A percentile compares a stretch with the other conserved stretches of the same genome.
Conservation (phyloP, 306 rosid species). For the Medicago ruthenica region DNA sequence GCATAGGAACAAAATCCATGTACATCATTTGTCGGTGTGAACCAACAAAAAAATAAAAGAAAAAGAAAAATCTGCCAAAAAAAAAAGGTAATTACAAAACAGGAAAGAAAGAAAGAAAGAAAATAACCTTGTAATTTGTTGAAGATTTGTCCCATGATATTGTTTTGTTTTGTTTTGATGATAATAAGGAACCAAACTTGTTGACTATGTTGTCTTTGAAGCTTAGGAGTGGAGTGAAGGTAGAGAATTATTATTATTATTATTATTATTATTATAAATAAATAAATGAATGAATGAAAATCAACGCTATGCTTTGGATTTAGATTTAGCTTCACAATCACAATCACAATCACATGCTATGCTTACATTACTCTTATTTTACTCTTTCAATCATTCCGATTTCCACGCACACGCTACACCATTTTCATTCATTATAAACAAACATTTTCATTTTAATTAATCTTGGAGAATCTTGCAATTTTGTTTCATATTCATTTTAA, state of each 20-base stretch:
- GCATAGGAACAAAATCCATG: background rate
- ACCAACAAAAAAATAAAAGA: background rate
- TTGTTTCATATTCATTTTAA: too few relatives aligned
- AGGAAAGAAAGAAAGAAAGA: background rate
- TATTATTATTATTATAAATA: too few relatives aligned
- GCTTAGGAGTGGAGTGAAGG: background rate
- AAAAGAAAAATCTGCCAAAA: background rate
- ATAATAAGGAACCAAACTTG: background rate
- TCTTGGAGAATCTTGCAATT: too few relatives aligned
- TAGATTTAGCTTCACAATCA: background rate
- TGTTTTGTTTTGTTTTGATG: background rate
- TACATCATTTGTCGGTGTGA: background rate
- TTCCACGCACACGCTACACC: too few relatives aligned
- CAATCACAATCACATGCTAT: background rate
- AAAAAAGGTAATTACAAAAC: background rate
- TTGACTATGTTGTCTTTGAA: background rate
- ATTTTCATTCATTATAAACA: too few relatives aligned
- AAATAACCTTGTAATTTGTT: background rate
- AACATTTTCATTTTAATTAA: too few relatives aligned
- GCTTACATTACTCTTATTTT: background rate
- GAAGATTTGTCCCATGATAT: conserved; percentile 2
- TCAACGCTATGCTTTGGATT: background rate
- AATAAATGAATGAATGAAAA: background rate
- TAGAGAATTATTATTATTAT: background rate
- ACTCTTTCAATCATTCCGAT: background rate